A percentile compares a stretch with the other conserved stretches of the same genome.
Evolutionary conservation across 2,329 filamentous ascomycete genomes (phyloP).

Genomic region (Exophiala bonariae): DNA sequence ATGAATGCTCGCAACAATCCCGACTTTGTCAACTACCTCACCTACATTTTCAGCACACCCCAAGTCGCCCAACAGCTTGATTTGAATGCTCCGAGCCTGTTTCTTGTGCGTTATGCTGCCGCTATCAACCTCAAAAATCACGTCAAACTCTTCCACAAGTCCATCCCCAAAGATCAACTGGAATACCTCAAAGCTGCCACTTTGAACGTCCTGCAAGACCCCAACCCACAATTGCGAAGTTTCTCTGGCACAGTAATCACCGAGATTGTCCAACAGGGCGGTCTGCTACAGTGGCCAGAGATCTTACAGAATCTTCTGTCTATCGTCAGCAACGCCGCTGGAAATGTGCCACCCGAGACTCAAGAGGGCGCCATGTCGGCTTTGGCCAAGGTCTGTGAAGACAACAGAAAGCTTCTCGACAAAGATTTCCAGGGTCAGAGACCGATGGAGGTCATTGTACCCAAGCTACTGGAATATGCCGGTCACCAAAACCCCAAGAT

Average conservation of each 20-base stretch:
- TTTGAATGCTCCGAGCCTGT: conserved; percentile 63
- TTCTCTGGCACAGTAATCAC: conserved; percentile 93
- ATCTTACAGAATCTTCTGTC: conserved; percentile 79
- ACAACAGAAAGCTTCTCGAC: conserved; percentile 84
- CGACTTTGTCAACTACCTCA: conserved; percentile 96
- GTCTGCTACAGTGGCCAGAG: conserved; percentile 87
- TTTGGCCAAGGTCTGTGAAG: conserved; percentile 93
- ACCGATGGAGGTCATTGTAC: conserved; percentile 83
- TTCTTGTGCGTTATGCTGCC: conserved; percentile 79
- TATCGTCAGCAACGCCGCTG: conserved; percentile 71
- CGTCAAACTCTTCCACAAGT: conserved; percentile 71
- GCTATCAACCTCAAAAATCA: conserved; percentile 97
- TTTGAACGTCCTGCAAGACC: conserved; percentile 77
- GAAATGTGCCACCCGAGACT: conserved; percentile 66
- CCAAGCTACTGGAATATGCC: conserved; percentile 86
- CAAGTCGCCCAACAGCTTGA: conserved; percentile 56
- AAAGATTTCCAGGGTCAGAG: conserved; percentile 85
- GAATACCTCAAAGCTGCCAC: conserved; percentile 77
- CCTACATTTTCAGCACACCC: conserved; percentile 79
- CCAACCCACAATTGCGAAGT: conserved; percentile 77
- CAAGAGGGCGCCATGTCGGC: conserved; percentile 95
- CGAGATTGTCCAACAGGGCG: conserved; percentile 80
- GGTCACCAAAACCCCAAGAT: conserved; percentile 74
- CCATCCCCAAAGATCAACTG: conserved; percentile 72
- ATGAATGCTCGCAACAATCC: conserved; percentile 82